These are phyloP conservation scores for Talaromyces atroroseus DNA, from an alignment of 2,329 filamentous ascomycete species.

Conservation along the genomic window DNA sequence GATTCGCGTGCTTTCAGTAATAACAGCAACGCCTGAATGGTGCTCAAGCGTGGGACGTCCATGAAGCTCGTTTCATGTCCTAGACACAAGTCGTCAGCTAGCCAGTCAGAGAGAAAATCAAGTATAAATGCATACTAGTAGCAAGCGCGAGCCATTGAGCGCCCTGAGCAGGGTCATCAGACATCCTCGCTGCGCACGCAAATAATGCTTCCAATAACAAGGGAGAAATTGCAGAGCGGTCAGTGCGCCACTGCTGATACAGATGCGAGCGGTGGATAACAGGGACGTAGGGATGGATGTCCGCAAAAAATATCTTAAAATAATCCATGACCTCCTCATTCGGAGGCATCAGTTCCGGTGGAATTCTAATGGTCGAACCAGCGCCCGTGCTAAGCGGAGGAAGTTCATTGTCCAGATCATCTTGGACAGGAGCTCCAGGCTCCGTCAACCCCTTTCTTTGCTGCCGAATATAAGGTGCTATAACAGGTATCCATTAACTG, in stretches of 20 bases:
- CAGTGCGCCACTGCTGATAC: constrained; percentile 83
- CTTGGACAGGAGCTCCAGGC: constrained; percentile 52
- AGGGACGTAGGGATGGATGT: constrained; percentile 89
- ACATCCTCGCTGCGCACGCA: constrained; percentile 76
- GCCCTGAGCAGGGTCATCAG: constrained; percentile 76
- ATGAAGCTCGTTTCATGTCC: constrained; percentile 91
- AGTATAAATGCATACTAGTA: constrained; percentile 57
- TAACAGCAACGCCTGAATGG: constrained; percentile 81
- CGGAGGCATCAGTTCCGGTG: constrained; percentile 85
- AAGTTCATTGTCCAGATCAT: constrained; percentile 66
- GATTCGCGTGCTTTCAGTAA: constrained; percentile 86
- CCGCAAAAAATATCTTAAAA: constrained; percentile 83
- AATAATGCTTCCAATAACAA: constrained; percentile 86
- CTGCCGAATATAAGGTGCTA: constrained; percentile 78
- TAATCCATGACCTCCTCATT: constrained; percentile 77
- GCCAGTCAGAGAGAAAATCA: constrained; percentile 5
- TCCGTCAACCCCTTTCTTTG: constrained; percentile 48
- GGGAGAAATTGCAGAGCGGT: constrained; percentile 79
- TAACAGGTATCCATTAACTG: constrained; percentile 7
- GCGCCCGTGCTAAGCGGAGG: constrained; percentile 64
- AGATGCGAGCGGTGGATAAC: constrained; percentile 77
- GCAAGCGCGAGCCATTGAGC: constrained; percentile 91
- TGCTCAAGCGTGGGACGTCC: constrained; percentile 84
- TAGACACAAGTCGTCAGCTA: constrained; percentile 29
- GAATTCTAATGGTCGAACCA: constrained; percentile 77